These are phyloP conservation scores for Microbotryum scabiosae DNA, from an alignment of 1,284 basidiomycete genomes.

Conservation along the genomic window DNA sequence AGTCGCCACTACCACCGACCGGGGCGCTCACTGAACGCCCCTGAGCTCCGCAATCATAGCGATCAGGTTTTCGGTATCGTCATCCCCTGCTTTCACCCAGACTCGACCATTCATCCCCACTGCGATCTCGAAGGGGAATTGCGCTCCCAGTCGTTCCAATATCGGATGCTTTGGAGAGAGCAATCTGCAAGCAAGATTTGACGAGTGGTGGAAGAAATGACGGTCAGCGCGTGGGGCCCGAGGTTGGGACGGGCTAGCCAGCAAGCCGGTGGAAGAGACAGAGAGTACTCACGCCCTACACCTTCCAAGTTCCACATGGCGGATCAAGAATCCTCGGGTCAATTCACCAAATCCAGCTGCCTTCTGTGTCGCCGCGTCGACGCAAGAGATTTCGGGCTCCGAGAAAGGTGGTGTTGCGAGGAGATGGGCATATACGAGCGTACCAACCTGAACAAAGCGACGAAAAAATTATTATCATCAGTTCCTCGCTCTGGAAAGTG, in stretches of 20 bases:
- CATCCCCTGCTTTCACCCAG: constrained; percentile 63
- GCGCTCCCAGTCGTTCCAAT: constrained; percentile 59
- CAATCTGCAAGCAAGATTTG: constrained; percentile 46
- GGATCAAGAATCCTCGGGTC: constrained; percentile 59
- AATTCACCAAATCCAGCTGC: constrained; percentile 74
- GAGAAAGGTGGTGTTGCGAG: constrained; percentile 79
- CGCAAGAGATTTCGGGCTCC: constrained; percentile 80
- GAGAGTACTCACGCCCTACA: constrained; percentile 57
- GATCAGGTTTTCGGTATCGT: constrained; percentile 53
- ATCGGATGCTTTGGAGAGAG: constrained; percentile 65
- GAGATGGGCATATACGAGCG: constrained; percentile 69
- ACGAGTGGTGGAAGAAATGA: not conserved
- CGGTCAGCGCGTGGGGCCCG: not conserved
- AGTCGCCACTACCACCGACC: no score
- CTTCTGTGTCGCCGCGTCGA: constrained; percentile 74
- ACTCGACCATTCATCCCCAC: constrained; percentile 73
- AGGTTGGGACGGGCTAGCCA: not conserved
- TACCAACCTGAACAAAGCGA: constrained; percentile 54
- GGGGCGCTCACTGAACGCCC: constrained; percentile 1
- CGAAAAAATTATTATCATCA: no score
- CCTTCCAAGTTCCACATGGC: constrained; percentile 54
- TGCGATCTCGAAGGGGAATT: constrained; percentile 66
- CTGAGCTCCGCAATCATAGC: constrained; percentile 41
- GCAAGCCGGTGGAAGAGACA: not conserved
- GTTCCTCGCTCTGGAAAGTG: not conserved